Percentiles rank a stretch among this genome's conserved stretches.
These are phyloP conservation scores for Litsea cubeba DNA, from an alignment of 164 flowering plant genomes.

Conservation along the genomic window DNA sequence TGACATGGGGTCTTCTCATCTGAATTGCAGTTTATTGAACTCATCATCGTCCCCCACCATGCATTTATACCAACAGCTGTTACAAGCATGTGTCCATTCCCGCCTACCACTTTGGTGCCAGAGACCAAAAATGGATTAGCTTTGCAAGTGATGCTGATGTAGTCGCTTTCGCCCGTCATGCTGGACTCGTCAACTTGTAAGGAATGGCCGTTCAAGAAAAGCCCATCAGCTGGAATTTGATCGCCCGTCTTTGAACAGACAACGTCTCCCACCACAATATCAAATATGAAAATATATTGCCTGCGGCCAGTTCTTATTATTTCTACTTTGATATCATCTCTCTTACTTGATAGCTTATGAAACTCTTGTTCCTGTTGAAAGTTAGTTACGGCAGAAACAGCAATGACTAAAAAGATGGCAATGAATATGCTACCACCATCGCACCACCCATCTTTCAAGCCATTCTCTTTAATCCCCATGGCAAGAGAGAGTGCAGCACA, in stretches of 20 bases:
- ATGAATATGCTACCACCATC: constrained; percentile 47
- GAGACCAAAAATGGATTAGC: constrained; percentile 32
- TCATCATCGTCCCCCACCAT: constrained; percentile 54
- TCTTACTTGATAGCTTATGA: constrained; percentile 23
- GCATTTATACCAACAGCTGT: constrained; percentile 41
- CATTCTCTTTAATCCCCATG: constrained; percentile 42
- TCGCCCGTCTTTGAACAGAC: constrained; percentile 40
- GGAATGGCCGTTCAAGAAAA: constrained; percentile 40
- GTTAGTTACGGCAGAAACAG: constrained; percentile 35
- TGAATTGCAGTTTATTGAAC: constrained; percentile 33
- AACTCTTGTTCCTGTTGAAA: constrained; percentile 33
- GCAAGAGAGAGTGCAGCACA: constrained; percentile 38
- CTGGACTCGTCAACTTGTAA: constrained; percentile 42
- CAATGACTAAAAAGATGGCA: constrained; percentile 37
- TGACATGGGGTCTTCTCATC: constrained; percentile 44
- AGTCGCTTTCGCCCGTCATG: constrained; percentile 43
- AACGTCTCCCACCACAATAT: constrained; percentile 46
- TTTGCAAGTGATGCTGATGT: constrained; percentile 18
- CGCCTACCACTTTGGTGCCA: constrained; percentile 42
- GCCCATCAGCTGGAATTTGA: constrained; percentile 54
- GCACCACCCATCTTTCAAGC: constrained; percentile 42
- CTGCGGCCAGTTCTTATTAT: constrained; percentile 35
- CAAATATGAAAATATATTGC: constrained; percentile 28
- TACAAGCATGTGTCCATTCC: constrained; percentile 44
- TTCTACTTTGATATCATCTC: constrained; percentile 29